Percentiles rank a stretch among this genome's conserved stretches.
phyloP scores from a whole-genome alignment of 192 early-diverging fungal species.

The Backusella circina region DNA sequence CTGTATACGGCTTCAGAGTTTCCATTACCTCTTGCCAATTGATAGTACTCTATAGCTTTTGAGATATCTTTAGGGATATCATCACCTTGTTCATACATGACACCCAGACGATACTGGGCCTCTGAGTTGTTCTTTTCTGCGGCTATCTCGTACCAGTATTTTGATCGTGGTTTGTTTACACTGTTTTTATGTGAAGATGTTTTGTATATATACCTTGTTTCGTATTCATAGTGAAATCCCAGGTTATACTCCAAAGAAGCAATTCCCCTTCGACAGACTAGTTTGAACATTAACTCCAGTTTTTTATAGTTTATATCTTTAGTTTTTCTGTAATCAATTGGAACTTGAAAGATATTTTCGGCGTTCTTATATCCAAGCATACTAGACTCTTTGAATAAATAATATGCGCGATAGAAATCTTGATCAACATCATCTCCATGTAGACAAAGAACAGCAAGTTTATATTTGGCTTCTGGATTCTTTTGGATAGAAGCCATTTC shows the following conservation, averaged over 20 bases:
- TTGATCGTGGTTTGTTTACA: not conserved
- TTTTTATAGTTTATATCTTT: not conserved
- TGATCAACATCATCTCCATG: slow-evolving; percentile 25
- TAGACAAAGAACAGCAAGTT: not conserved
- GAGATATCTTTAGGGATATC: slow-evolving; percentile 20
- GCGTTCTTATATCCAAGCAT: not conserved
- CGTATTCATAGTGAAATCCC: slow-evolving; percentile 4
- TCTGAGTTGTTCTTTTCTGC: slow-evolving; percentile 9
- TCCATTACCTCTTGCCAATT: slow-evolving; percentile 12
- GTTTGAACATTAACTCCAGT: not conserved
- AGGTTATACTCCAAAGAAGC: not conserved
- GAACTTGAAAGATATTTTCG: not conserved
- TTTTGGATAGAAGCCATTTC: slow-evolving; percentile 2
- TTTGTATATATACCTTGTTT: not conserved
- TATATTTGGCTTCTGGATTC: not conserved
- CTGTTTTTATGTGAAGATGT: not conserved
- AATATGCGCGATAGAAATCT: not conserved
- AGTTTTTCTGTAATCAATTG: not conserved
- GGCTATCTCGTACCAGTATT: slow-evolving; percentile 31
- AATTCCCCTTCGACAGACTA: not conserved
- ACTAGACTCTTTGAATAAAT: not conserved
- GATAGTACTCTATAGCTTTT: slow-evolving; percentile 24
- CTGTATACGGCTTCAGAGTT: slow-evolving; percentile 15
- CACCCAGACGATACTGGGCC: slow-evolving; percentile 30
- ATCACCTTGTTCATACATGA: slow-evolving; percentile 15